Base-by-base conservation (phyloP, 768 basidiomycete species). In the Filobasidium wieringae region DNA sequence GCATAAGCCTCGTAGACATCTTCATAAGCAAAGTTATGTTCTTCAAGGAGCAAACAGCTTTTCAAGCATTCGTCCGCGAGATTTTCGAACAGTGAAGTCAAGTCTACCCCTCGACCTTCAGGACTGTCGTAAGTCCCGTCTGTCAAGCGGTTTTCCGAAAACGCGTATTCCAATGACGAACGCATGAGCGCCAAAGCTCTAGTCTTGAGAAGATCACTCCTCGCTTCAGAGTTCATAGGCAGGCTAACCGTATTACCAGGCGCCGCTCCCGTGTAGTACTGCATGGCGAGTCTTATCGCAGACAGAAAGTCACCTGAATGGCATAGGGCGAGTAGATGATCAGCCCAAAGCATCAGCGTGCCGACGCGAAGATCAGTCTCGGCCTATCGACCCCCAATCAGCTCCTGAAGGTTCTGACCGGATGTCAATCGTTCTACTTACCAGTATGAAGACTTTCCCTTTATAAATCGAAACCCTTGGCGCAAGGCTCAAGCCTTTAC, bases 61-160 rank as follows among this genome's bases (percentile, higher is more conserved):
- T 62, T 51, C 30, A 58, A 43, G 66, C 83, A 88, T 1, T 83
- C 80, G 8, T 78, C 75, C 6, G 96, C 91, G 17, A 99, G 80
- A 19, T 80, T 84, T 75, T 96, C 87, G 67, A 97, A 99, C 17
- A 97, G 77, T 22, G 81, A 78, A 0, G 91, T 95, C 47, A 88
- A 80, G 72, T 97, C 93, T 9, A 97, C 91, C 24, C 93, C 93
- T 36, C 88, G 82, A 22, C 86, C 85, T 69, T 91, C 87, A 7
- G 82, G 79, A 14, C 82, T 85, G 52, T 76, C 70, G 73, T 96
- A 91, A 1, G 91, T 93, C 37, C 79, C 81, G 71, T 97, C 95
- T 24, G 79, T 84, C 82, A 97, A 84, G 26, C 95, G 84, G 14
- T 97, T 90, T 66, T 95, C 88, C 1, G 93, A 92, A 72, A 99